Evolutionary conservation across 2,329 filamentous ascomycete genomes (phyloP), one percentile per base, ranked within the genome.

Genomic region (Claviceps pusilla): DNA sequence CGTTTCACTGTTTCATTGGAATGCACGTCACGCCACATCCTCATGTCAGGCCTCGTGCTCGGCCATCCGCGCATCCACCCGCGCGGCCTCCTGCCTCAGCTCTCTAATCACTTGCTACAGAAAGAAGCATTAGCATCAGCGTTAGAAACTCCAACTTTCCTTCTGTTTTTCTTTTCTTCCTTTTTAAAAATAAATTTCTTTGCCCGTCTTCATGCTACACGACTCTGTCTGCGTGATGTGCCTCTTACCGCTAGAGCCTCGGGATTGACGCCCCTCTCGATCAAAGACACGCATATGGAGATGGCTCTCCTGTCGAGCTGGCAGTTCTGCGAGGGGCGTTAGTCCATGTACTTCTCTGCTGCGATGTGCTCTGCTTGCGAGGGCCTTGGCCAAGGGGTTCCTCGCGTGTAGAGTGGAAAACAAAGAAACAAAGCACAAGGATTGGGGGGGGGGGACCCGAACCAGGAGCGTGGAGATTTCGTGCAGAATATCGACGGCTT

Each of bases 251-350:
- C 90, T 37, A 98, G 75, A 1, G 91, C 93, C 68, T 97, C 91
- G 0, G 93, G 93, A 65, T 95, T 95, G 35, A 97, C 89, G 14
- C 93, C 93, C 65, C 95, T 95, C 71, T 98, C 93, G 62, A 98
- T 94, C 69, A 98, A 79, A 53, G 89, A 95, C 57, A 97, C 91
- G 70, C 93, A 98, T 58, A 96, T 87, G 3, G 90, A 95, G 19
- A 98, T 76, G 24, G 90, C 89, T 53, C 89, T 85, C 37, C 91
- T 83, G 69, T 96, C 90, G 48, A 98, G 82, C 59, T 95, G 82
- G 58, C 91, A 95, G 71, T 97, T 96, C 91, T 97, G 42, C 1
- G 12, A 58, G 37, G 45, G 48, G 52, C 59, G 35, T 37, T 10
- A 37, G 35, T 47, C 16, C 41, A 19, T 16, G 6, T 7, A 35